Evolutionary conservation across 176 grass and related monocot species (phyloP).

Genomic region (Coix lacrymajobi): DNA sequence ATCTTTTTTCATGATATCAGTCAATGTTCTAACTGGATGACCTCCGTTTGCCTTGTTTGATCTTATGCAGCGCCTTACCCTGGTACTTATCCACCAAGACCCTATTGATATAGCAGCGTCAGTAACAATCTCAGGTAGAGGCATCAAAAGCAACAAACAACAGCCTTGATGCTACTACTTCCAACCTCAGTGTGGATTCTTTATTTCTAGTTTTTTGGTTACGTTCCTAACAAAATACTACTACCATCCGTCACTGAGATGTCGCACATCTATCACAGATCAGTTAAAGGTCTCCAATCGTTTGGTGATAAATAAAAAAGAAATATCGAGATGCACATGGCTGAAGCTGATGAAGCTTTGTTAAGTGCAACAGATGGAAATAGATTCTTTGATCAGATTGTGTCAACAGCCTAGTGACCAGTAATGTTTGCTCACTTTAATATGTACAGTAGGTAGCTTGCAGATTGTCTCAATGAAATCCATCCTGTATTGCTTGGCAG

Average conservation of each 20-base stretch:
- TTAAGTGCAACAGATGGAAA: neutral
- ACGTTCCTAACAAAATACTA: neutral
- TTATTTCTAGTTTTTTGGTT: conserved; percentile 10
- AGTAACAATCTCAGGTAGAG: neutral
- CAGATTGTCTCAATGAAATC: neutral
- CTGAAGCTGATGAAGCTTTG: neutral
- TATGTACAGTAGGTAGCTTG: conserved; percentile 22
- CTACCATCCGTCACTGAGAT: neutral
- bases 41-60: neutral
- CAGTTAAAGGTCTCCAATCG: neutral
- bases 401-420: neutral
- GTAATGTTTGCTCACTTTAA: neutral
- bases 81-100: conserved; percentile 52
- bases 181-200: neutral
- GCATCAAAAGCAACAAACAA: neutral
- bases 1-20: neutral
- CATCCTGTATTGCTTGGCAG: neutral
- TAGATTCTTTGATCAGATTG: neutral
- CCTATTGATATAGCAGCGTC: conserved; percentile 45
- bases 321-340: neutral
- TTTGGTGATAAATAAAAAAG: neutral
- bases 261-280: neutral
- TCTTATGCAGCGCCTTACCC: conserved; percentile 59
- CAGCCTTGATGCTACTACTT: neutral
- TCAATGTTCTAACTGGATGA: neutral